Evolutionary conservation across 345 rosid genomes (phyloP).

Genomic region (Rhodomyrtus tomentosa): DNA sequence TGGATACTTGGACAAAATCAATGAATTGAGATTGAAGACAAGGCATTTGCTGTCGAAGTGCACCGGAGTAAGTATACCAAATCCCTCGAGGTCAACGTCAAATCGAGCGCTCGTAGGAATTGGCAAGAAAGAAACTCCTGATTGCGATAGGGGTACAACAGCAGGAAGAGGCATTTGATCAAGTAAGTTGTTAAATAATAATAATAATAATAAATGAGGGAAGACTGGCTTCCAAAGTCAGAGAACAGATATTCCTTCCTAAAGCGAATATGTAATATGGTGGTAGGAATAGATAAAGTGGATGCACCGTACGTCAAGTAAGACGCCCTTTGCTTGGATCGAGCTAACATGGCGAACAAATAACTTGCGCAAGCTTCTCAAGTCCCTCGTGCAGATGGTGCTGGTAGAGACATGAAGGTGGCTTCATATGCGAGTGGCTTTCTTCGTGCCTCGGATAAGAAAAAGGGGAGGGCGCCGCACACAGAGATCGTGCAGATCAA

Average conservation of each 20-base stretch:
- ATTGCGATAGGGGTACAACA: neutral
- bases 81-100: neutral
- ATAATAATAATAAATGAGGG: neutral
- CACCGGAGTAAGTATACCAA: neutral
- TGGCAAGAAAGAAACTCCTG: neutral
- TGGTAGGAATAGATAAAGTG: neutral
- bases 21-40: neutral
- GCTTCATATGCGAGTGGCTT: neutral
- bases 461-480: neutral
- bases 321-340: neutral
- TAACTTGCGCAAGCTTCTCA: neutral
- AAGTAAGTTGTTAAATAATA: too few species aligned
- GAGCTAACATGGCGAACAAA: neutral
- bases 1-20: neutral
- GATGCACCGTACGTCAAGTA: neutral
- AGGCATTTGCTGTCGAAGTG: neutral
- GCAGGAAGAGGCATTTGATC: neutral
- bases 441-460: neutral
- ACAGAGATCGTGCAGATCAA: neutral
- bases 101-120: neutral
- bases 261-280: neutral
- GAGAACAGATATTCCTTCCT: neutral
- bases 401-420: neutral
- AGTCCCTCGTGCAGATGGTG: neutral
- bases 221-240: neutral